Percentiles rank a stretch among this genome's conserved stretches.
These are phyloP conservation scores for Stemphylium beticola DNA, from an alignment of 2,329 filamentous ascomycete genomes.

Conservation along the genomic window DNA sequence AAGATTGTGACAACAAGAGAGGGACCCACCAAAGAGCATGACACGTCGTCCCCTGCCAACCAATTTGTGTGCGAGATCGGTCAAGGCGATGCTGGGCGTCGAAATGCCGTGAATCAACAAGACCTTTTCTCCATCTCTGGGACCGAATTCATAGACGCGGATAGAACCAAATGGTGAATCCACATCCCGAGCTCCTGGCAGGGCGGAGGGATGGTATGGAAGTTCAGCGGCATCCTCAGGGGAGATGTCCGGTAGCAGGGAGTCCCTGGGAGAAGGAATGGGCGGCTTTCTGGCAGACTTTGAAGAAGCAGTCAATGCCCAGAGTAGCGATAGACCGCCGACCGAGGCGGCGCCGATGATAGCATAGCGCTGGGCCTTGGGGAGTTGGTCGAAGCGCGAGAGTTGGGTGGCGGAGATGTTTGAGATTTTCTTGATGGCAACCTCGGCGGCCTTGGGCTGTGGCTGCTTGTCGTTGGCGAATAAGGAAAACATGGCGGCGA, in stretches of 20 bases:
- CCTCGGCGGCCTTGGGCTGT: constrained; percentile 13
- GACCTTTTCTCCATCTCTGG: constrained; percentile 71
- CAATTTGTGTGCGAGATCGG: constrained; percentile 69
- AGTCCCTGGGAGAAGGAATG: constrained; percentile 38
- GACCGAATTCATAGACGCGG: constrained; percentile 82
- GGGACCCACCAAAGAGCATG: constrained; percentile 70
- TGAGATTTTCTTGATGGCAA: constrained; percentile 16
- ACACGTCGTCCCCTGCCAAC: constrained; percentile 73
- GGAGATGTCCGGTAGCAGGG: constrained; percentile 34
- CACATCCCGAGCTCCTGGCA: constrained; percentile 74
- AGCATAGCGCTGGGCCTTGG: constrained; percentile 25
- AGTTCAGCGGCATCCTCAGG: constrained; percentile 35
- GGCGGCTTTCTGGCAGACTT: constrained; percentile 18
- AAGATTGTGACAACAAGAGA: constrained; percentile 7
- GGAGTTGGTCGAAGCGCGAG: constrained; percentile 24
- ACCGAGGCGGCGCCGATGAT: constrained; percentile 36
- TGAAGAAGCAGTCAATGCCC: constrained; percentile 27
- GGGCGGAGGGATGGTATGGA: constrained; percentile 70
- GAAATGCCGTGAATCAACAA: constrained; percentile 82
- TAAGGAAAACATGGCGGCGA: constrained; percentile 17
- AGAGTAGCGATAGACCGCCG: constrained; percentile 31
- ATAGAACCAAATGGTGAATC: constrained; percentile 72
- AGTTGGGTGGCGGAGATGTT: constrained; percentile 15
- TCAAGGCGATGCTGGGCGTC: constrained; percentile 75
- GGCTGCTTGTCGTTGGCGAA: constrained; percentile 28